phyloP scores from a whole-genome alignment of 106 monocot genomes.

The Gastrodia elata region DNA sequence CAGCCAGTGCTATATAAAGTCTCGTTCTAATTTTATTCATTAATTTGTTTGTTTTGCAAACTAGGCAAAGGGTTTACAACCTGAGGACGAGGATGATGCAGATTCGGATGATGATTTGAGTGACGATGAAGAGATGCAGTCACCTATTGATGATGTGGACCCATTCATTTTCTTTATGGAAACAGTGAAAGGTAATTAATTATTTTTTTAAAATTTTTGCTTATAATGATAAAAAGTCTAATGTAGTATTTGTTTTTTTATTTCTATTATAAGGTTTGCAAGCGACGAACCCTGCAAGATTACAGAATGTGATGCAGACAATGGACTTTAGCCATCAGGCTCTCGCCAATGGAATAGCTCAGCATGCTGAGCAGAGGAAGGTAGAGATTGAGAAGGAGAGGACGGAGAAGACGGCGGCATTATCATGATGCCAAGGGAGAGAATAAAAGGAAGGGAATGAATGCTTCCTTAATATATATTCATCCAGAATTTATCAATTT shows the following conservation, averaged over 20 bases:
- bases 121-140: constrained; percentile 77
- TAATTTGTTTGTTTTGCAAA: neutral
- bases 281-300: constrained; percentile 58
- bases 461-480: too few species aligned
- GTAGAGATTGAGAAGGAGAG: constrained; percentile 85
- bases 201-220: too few species aligned
- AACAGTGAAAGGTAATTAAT: constrained; percentile 54
- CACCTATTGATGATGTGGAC: constrained; percentile 86
- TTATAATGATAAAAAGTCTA: neutral
- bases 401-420: constrained; percentile 46
- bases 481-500: neutral
- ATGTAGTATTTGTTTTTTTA: neutral
- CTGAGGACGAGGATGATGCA: constrained; percentile 61
- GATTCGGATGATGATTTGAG: constrained; percentile 77
- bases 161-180: constrained; percentile 90
- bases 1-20: too few species aligned
- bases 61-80: constrained; percentile 69
- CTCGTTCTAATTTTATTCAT: neutral
- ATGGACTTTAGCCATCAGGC: constrained; percentile 76
- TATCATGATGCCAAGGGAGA: constrained; percentile 28
- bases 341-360: constrained; percentile 65
- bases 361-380: constrained; percentile 62
- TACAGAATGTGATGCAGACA: constrained; percentile 72
- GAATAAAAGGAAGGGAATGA: too few species aligned
- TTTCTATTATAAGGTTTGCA: constrained; percentile 42